A percentile compares a stretch with the other conserved stretches of the same genome.
Conservation (phyloP, 352 stramenopile species). For the Saprolegnia diclina region DNA sequence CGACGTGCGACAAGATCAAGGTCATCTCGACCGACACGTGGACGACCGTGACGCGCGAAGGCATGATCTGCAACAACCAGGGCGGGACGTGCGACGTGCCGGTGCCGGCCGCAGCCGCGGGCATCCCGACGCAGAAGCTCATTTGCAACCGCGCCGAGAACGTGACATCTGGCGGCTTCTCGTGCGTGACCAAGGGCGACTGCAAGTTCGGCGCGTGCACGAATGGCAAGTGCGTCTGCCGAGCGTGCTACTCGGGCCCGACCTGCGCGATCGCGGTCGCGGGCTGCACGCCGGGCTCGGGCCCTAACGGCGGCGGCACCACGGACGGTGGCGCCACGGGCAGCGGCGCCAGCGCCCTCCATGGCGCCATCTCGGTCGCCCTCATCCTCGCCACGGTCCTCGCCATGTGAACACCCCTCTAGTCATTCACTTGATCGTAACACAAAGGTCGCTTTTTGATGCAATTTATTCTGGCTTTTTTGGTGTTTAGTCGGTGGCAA, state of each 20-base stretch:
- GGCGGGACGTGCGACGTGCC: slow-evolving; percentile 62
- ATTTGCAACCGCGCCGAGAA: slow-evolving; percentile 13
- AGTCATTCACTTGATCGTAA: no score
- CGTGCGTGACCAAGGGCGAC: slow-evolving; percentile 11
- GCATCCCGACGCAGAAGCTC: background rate
- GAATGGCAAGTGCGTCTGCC: slow-evolving; percentile 2
- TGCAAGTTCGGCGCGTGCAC: background rate
- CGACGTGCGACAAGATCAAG: slow-evolving; percentile 57
- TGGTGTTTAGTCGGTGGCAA: no score
- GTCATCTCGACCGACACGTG: slow-evolving; percentile 56
- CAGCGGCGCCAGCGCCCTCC: background rate
- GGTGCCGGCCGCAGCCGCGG: background rate
- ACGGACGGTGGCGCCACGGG: background rate
- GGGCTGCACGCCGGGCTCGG: background rate
- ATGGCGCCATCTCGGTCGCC: background rate
- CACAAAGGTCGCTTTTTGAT: no score
- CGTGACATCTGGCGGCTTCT: background rate
- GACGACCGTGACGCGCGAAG: slow-evolving; percentile 63
- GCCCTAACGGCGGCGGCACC: background rate
- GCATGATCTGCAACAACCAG: slow-evolving; percentile 55
- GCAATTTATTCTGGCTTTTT: no score
- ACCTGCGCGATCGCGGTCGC: background rate
- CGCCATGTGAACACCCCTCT: background rate
- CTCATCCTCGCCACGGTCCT: background rate
- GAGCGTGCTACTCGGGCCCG: background rate